Evolutionary conservation across 768 basidiomycete species (phyloP).

Genomic region (Galerina marginata): DNA sequence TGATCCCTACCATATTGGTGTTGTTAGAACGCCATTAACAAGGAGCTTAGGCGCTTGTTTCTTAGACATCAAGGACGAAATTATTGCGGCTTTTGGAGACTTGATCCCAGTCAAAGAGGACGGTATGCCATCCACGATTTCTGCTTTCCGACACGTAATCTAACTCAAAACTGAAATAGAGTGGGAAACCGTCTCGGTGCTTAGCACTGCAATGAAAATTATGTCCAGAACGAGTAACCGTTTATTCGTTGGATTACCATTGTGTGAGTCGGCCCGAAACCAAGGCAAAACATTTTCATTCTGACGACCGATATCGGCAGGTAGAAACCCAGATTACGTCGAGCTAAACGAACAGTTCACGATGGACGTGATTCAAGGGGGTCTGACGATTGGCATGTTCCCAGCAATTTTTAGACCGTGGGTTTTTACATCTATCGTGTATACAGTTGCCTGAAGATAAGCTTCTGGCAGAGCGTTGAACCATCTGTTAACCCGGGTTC

Average conservation of each 20-base stretch:
- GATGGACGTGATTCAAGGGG: conserved; percentile 15
- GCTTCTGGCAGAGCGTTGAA: conserved; percentile 8
- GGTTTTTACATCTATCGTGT: not conserved
- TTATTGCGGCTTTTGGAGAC: conserved; percentile 45
- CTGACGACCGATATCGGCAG: not conserved
- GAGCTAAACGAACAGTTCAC: conserved; percentile 17
- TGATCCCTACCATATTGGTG: conserved; percentile 14
- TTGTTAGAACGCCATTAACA: conserved; percentile 11
- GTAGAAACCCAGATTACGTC: conserved; percentile 18
- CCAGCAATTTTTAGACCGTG: conserved; percentile 22
- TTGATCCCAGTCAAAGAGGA: conserved; percentile 29
- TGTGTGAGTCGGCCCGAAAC: conserved; percentile 36
- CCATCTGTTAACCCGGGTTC: conserved; percentile 7
- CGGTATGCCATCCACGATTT: not conserved
- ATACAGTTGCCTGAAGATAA: not conserved
- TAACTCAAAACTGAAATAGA: conserved; percentile 25
- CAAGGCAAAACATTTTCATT: not conserved
- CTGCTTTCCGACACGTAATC: not conserved
- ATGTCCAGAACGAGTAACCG: conserved; percentile 38
- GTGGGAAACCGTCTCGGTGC: conserved; percentile 30
- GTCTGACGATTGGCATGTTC: conserved; percentile 12
- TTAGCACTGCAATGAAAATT: conserved; percentile 6
- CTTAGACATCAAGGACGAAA: conserved; percentile 39
- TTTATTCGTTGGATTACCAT: conserved; percentile 48
- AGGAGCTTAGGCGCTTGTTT: conserved; percentile 8